Conservation (phyloP, 2,329 filamentous ascomycete genomes). For the Alternaria novae-zelandiae region DNA sequence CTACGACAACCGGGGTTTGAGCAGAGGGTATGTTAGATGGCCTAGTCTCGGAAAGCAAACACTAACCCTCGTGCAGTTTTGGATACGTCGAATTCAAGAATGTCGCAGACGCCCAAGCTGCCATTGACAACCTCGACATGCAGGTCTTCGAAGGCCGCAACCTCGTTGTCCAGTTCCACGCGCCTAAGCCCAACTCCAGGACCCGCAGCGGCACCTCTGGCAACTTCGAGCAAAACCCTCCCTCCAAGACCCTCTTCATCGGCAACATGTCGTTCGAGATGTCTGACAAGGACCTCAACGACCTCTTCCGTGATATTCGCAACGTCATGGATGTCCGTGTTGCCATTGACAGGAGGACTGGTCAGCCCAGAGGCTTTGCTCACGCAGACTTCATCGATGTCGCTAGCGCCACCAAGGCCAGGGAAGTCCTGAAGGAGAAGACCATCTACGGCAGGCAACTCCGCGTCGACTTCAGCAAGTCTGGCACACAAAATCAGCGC, state of each 20-base stretch:
- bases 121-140: slow-evolving; percentile 65
- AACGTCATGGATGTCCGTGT: slow-evolving; percentile 79
- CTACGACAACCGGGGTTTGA: slow-evolving; percentile 67
- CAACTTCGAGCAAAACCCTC: slow-evolving; percentile 47
- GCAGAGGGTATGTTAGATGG: slow-evolving; percentile 66
- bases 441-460: slow-evolving; percentile 70
- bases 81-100: slow-evolving; percentile 68
- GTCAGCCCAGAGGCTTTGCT: slow-evolving; percentile 81
- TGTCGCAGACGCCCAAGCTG: slow-evolving; percentile 60
- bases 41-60: neutral
- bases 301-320: slow-evolving; percentile 72
- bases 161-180: slow-evolving; percentile 66
- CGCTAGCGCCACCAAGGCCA: slow-evolving; percentile 68
- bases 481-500: slow-evolving; percentile 14
- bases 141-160: slow-evolving; percentile 69
- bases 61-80: slow-evolving; percentile 58
- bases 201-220: slow-evolving; percentile 1
- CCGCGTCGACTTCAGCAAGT: slow-evolving; percentile 67
- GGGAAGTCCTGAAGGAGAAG: slow-evolving; percentile 62
- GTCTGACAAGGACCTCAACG: slow-evolving; percentile 81
- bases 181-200: slow-evolving; percentile 23
- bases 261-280: slow-evolving; percentile 88
- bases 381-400: slow-evolving; percentile 80
- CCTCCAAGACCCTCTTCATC: slow-evolving; percentile 75
- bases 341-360: slow-evolving; percentile 80